Evolutionary conservation across 352 stramenopile species (phyloP).

Genomic region (Phytophthora tubulina): DNA sequence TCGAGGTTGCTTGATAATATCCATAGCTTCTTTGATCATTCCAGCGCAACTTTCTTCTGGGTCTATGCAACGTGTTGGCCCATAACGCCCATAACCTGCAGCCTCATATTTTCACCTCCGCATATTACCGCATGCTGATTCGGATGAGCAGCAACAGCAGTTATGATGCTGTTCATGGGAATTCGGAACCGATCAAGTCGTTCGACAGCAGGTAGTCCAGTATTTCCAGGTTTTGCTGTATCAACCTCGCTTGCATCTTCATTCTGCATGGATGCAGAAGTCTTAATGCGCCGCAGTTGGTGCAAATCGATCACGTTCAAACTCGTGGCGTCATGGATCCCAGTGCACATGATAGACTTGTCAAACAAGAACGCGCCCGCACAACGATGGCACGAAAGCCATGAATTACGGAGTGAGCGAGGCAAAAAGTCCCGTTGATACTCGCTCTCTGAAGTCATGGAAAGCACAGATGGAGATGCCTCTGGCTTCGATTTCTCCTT

Average conservation of each 20-base stretch:
- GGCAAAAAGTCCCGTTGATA: constrained; percentile 31
- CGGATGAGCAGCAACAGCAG: constrained; percentile 56
- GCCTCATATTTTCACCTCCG: constrained; percentile 51
- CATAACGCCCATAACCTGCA: constrained; percentile 44
- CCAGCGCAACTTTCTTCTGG: not conserved
- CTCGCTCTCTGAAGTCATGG: constrained; percentile 33
- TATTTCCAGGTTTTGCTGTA: not conserved
- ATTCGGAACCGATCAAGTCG: constrained; percentile 63
- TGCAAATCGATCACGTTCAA: constrained; percentile 67
- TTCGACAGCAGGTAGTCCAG: constrained; percentile 31
- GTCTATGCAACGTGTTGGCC: constrained; percentile 5
- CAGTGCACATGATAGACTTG: constrained; percentile 60
- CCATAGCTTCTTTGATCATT: not conserved
- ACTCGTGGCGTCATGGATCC: constrained; percentile 46
- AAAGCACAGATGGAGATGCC: constrained; percentile 45
- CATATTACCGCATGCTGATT: constrained; percentile 58
- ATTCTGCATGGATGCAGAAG: not conserved
- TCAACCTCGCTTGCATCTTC: not conserved
- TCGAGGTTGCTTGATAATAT: not conserved
- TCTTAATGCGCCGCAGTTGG: constrained; percentile 36
- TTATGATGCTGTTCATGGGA: constrained; percentile 52
- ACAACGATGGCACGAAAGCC: constrained; percentile 67
- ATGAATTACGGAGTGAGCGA: constrained; percentile 52
- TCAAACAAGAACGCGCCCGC: constrained; percentile 54
- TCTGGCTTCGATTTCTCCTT: constrained; percentile 34